Conservation (phyloP, 495 filamentous ascomycete species). For the Daldinia caldariorum region DNA sequence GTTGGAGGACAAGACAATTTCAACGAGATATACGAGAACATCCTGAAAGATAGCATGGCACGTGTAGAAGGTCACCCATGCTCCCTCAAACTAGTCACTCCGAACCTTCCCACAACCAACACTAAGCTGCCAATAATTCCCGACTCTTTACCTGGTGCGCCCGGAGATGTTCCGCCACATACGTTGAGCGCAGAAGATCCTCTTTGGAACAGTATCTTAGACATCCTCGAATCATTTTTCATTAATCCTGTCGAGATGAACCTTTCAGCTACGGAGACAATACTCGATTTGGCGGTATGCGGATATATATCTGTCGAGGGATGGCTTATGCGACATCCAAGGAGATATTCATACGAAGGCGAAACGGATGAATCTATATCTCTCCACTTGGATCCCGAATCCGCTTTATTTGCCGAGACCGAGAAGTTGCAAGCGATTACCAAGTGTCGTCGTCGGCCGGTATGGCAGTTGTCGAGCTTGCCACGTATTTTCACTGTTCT, state of each 20-base stretch:
- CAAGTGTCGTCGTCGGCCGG: conserved; percentile 61
- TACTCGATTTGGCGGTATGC: conserved; percentile 85
- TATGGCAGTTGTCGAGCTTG: conserved; percentile 55
- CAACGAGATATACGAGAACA: conserved; percentile 81
- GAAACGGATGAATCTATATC: conserved; percentile 49
- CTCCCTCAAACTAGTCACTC: conserved; percentile 66
- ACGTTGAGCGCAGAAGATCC: conserved; percentile 77
- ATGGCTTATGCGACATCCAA: conserved; percentile 85
- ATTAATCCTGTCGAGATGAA: conserved; percentile 91
- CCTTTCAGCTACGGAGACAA: conserved; percentile 80
- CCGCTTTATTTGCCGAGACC: conserved; percentile 49
- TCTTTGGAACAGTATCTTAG: conserved; percentile 74
- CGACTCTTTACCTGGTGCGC: conserved; percentile 62
- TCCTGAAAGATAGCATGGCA: conserved; percentile 80
- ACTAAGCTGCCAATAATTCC: conserved; percentile 60
- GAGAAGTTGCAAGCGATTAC: conserved; percentile 57
- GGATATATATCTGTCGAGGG: conserved; percentile 83
- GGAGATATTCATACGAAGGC: conserved; percentile 64
- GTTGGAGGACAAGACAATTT: conserved; percentile 76
- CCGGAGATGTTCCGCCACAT: conserved; percentile 65
- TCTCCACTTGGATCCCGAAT: conserved; percentile 48
- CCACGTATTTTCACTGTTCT: conserved; percentile 63
- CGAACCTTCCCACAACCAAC: conserved; percentile 62
- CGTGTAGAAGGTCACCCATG: conserved; percentile 85
- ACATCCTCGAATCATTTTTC: conserved; percentile 80